Evolutionary conservation across 148 eudicot genomes (phyloP).

Genomic region (Pouteria glomerata): DNA sequence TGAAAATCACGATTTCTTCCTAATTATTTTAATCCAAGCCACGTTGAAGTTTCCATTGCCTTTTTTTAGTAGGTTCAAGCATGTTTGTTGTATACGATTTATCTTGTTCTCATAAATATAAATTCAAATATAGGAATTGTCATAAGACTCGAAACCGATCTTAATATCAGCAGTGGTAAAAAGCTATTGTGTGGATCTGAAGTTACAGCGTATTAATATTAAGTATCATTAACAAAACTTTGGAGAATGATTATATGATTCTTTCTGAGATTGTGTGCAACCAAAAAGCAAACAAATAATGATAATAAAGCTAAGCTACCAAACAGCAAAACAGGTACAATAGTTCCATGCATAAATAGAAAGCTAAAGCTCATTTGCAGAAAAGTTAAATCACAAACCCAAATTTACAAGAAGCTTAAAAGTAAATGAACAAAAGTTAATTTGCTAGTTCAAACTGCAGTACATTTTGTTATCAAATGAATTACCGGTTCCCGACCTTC

Average conservation of each 20-base stretch:
- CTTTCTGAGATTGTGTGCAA: neutral
- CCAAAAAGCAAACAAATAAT: too few relatives aligned
- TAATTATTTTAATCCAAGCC: too few relatives aligned
- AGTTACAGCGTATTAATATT: neutral
- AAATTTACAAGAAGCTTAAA: neutral
- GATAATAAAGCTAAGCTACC: too few relatives aligned
- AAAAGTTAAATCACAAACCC: neutral
- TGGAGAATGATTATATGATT: neutral
- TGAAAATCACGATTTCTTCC: too few relatives aligned
- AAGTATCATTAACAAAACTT: neutral
- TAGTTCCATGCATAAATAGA: neutral
- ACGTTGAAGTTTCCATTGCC: too few relatives aligned
- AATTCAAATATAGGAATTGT: too few relatives aligned
- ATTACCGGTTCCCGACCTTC: conserved; percentile 13
- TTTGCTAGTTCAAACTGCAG: neutral
- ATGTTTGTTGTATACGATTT: too few relatives aligned
- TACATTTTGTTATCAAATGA: conserved; percentile 16
- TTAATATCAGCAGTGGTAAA: neutral
- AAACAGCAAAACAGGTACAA: too few relatives aligned
- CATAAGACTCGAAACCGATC: too few relatives aligned
- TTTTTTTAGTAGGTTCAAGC: too few relatives aligned
- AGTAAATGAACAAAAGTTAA: conserved; percentile 8
- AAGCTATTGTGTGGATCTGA: neutral
- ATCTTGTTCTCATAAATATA: too few relatives aligned
- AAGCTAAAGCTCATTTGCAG: neutral